Evolutionary conservation across 2,329 filamentous ascomycete genomes (phyloP), one percentile per base, ranked within the genome.

Genomic region (Scorias spongiosa): DNA sequence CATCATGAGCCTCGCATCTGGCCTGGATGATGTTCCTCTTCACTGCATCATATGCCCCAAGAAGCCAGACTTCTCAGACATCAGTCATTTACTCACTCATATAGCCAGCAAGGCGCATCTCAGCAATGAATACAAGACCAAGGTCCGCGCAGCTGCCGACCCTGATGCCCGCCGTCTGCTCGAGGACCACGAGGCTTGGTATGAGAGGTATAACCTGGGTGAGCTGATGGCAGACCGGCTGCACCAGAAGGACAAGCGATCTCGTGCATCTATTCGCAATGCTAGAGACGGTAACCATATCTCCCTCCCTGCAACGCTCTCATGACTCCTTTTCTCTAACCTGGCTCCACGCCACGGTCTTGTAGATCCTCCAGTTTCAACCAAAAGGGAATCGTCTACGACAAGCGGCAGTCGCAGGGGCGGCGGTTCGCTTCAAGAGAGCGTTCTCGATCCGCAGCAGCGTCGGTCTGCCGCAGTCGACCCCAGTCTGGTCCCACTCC

Each of bases 91-190:
- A 32, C 75, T 96, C 57, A 96, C 89, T 10, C 89, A 96, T 59
- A 77, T 95, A 49, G 78, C 83, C 47, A 95, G 88, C 50, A 95
- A 95, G 60, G 82, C 83, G n/a, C 89, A 96, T 60, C 69, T 95
- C 29, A 80, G 86, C 47, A 76, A 85, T 58, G 79, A 84, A 55
- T 93, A 88, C 66, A 86, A 85, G 56, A 72, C 86, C 42, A 80
- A 85, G 54, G 76, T 94, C 51, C 76, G 75, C 45, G 76, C 80
- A 44, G 73, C 77, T 43, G 71, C 75, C 39, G 62, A 70, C n/a
- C 42, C 48, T 5, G 66, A 66, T n/a, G 78, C 81, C n/a, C 70
- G 72, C 18, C 61, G 72, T 10, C 61, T 74, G 29, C 68, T 93
- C 39, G 71, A 77, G 30, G 66, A 71, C 39, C 95, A 86, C 57